phyloP scores from a whole-genome alignment of 129 eudicot species.

The Arctium lappa region DNA sequence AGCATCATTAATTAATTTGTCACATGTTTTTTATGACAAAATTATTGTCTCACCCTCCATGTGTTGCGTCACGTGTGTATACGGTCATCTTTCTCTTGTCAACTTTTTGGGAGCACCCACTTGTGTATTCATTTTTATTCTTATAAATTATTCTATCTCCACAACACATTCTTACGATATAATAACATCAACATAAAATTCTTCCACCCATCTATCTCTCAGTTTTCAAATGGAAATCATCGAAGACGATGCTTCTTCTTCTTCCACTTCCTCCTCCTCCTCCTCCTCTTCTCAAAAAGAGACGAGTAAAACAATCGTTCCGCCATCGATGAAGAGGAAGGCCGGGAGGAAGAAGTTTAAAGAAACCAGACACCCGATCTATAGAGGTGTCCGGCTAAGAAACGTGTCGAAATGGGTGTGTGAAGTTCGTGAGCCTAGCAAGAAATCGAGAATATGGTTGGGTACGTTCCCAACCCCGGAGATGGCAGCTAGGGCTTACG shows the following conservation, averaged over 20 bases:
- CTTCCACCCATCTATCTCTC: neutral
- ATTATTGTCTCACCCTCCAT: neutral
- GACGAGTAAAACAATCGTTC: neutral
- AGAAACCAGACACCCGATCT: constrained; percentile 40
- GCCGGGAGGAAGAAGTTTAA: constrained; percentile 34
- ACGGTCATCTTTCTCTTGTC: constrained; percentile 1
- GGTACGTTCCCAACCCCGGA: constrained; percentile 48
- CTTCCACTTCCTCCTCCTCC: constrained; percentile 29
- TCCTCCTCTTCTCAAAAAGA: constrained; percentile 19
- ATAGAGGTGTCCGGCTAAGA: constrained; percentile 34
- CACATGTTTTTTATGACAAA: constrained; percentile 28
- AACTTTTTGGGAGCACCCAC: constrained; percentile 18
- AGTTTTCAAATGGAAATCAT: constrained; percentile 12
- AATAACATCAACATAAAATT: neutral
- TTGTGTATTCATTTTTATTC: neutral
- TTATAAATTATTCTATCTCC: neutral
- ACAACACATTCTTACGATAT: neutral
- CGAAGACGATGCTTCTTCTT: constrained; percentile 23
- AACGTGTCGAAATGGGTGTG: constrained; percentile 43
- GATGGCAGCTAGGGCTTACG: constrained; percentile 50
- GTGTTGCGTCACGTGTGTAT: constrained; percentile 7
- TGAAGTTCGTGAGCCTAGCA: constrained; percentile 42
- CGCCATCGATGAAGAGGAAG: constrained; percentile 11
- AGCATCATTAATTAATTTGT: neutral
- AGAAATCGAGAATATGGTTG: constrained; percentile 42